Evolutionary conservation across 106 monocot species (phyloP).

Genomic region (Platanthera zijinensis): DNA sequence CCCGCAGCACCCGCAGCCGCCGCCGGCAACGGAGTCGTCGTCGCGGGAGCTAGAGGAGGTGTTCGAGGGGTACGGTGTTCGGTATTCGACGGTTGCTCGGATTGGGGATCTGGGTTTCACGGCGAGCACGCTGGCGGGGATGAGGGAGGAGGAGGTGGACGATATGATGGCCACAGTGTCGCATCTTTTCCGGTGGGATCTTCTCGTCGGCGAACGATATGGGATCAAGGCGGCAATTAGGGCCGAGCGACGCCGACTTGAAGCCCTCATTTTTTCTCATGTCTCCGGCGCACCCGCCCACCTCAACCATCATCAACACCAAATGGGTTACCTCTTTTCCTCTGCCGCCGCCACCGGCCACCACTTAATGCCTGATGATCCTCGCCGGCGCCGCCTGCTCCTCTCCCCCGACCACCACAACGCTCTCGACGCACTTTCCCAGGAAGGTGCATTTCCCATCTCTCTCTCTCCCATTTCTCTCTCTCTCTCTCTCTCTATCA

Average conservation of each 20-base stretch:
- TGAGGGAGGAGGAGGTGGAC: constrained; percentile 86
- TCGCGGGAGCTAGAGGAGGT: constrained; percentile 69
- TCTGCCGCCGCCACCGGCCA: neutral
- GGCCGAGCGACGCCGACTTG: constrained; percentile 56
- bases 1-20: neutral
- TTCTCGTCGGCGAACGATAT: constrained; percentile 83
- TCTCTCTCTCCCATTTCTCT: neutral
- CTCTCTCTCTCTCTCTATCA: neutral
- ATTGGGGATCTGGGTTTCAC: constrained; percentile 86
- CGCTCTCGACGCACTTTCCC: constrained; percentile 61
- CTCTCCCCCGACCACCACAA: constrained; percentile 16
- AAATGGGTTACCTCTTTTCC: constrained; percentile 1
- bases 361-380: constrained; percentile 2
- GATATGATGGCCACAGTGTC: constrained; percentile 88
- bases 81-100: constrained; percentile 55
- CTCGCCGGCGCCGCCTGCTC: constrained; percentile 14
- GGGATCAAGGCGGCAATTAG: constrained; percentile 84
- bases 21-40: neutral
- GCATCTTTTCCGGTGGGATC: constrained; percentile 89
- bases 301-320: constrained; percentile 16
- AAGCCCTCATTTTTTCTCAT: constrained; percentile 5
- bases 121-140: constrained; percentile 65
- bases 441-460: constrained; percentile 32
- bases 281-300: neutral
- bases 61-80: constrained; percentile 68